A percentile compares a stretch with the other conserved stretches of the same genome.
Evolutionary conservation across 768 basidiomycete genomes (phyloP).

Genomic region (Butyriboletus loyo): DNA sequence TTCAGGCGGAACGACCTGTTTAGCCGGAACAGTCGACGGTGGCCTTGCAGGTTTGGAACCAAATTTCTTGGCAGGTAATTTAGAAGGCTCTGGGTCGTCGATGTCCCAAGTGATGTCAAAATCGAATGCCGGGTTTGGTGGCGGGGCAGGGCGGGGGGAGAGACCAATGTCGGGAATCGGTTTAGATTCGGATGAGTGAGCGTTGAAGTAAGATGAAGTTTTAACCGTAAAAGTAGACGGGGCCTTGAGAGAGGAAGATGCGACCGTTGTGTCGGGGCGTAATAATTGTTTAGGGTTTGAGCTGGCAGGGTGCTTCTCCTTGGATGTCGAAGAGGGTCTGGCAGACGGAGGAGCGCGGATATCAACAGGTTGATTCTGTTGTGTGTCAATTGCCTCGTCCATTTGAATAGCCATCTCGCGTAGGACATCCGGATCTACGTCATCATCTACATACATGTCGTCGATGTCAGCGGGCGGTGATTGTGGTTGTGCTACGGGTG

Average conservation of each 20-base stretch:
- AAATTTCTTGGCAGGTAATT: background rate
- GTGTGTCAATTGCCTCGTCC: conserved; percentile 12
- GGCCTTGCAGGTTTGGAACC: conserved; percentile 10
- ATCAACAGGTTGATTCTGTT: background rate
- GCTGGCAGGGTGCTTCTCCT: background rate
- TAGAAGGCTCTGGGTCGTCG: conserved; percentile 28
- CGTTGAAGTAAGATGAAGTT: conserved; percentile 22
- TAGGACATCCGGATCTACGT: conserved; percentile 29
- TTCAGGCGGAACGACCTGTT: background rate
- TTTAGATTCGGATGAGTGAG: conserved; percentile 4
- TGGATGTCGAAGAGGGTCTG: conserved; percentile 1
- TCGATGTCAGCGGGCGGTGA: conserved; percentile 14
- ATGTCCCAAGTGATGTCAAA: conserved; percentile 29
- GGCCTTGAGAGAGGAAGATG: conserved; percentile 11
- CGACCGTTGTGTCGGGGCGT: background rate
- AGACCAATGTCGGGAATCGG: conserved; percentile 26
- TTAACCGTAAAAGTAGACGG: background rate
- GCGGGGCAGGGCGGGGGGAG: conserved; percentile 29
- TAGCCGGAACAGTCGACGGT: background rate
- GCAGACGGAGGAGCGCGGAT: background rate
- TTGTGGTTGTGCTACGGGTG: conserved; percentile 5
- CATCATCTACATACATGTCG: conserved; percentile 26
- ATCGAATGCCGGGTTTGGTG: conserved; percentile 16
- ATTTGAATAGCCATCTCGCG: conserved; percentile 20
- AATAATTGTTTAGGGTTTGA: background rate